phyloP scores from a whole-genome alignment of 257 asterid genomes.

The Plantago major region DNA sequence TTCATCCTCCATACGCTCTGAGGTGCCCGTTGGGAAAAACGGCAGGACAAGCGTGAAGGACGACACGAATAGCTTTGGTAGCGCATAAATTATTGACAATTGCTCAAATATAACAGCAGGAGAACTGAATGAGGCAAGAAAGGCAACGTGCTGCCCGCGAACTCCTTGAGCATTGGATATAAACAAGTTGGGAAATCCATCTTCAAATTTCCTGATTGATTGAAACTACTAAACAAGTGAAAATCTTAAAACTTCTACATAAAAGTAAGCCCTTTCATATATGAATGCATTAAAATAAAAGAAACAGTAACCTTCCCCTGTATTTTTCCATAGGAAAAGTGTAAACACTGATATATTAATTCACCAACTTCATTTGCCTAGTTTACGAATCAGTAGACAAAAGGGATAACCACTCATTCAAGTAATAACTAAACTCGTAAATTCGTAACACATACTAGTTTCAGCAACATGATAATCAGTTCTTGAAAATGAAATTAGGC shows the following conservation, averaged over 20 bases:
- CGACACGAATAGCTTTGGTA: constrained; percentile 86
- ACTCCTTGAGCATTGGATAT: constrained; percentile 95
- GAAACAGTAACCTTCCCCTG: too few relatives aligned
- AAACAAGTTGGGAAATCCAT: constrained; percentile 95
- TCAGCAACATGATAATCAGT: neutral
- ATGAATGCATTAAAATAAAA: too few relatives aligned
- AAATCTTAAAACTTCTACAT: neutral
- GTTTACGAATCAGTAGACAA: too few relatives aligned
- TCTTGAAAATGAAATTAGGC: neutral
- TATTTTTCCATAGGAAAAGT: too few relatives aligned
- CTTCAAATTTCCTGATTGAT: constrained; percentile 78
- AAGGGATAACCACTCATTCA: too few relatives aligned
- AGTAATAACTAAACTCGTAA: too few relatives aligned
- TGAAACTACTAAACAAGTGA: constrained; percentile 18
- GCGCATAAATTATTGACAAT: constrained; percentile 74
- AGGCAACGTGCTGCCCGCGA: constrained; percentile 94
- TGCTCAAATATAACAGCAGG: constrained; percentile 98
- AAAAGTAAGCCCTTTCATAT: neutral
- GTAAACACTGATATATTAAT: too few relatives aligned
- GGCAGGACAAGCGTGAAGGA: constrained; percentile 98
- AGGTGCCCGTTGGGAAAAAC: constrained; percentile 96
- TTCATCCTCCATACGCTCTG: constrained; percentile 99
- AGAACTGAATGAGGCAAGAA: constrained; percentile 97
- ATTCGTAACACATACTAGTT: too few relatives aligned
- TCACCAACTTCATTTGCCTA: too few relatives aligned